Base-by-base conservation (phyloP, 2,329 filamentous ascomycete species). In the Neurospora sp. region DNA sequence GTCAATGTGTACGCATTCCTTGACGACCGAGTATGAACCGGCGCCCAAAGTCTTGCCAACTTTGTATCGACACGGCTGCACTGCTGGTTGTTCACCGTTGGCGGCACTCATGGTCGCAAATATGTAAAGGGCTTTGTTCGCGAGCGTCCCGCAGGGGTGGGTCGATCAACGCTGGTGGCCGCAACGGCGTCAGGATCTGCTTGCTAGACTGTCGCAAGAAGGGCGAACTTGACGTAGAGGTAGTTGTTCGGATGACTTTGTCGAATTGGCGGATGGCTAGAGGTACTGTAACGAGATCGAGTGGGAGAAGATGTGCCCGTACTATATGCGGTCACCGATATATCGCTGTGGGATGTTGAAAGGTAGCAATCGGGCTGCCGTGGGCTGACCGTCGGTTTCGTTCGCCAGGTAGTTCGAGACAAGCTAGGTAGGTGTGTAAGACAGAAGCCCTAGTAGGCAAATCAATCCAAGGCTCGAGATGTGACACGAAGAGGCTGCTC, bases 1-100 rank as follows among this genome's bases (percentile, higher is more conserved):
- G 76, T 98, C 95, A 77, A 98, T 98, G 80, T 99, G 96, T 37
- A 98, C 94, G 79, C 96, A 99, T 83, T 99, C 96, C 81, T 98
- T 98, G 73, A 99, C 96, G 67, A 98, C 96, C 43, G 94, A 97
- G 82, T 99, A 99, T 70, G 94, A 97, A 73, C 96, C 96, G 40
- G 96, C 94, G 73, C 96, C 96, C 69, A 99, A 84, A 33, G 96
- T 98, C 86, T 99, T 99, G 73, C 96, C 96, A 6, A 97, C 97
- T 84, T 98, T 99, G 86, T 99, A 99, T 75, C 94, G 89, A 80
- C 95, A 99, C 76, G 96, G 94, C 82, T 98, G 94, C 73, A 98
- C 88, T 80, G 93, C 90, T 2, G 90, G 86, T 68, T 76, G 78
- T 68, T 77, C 76, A 70, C 68, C 73, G 68, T 75, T 72, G 68